phyloP scores from a whole-genome alignment of 495 filamentous ascomycete genomes.

The Paragyromitra xinjiangensis region DNA sequence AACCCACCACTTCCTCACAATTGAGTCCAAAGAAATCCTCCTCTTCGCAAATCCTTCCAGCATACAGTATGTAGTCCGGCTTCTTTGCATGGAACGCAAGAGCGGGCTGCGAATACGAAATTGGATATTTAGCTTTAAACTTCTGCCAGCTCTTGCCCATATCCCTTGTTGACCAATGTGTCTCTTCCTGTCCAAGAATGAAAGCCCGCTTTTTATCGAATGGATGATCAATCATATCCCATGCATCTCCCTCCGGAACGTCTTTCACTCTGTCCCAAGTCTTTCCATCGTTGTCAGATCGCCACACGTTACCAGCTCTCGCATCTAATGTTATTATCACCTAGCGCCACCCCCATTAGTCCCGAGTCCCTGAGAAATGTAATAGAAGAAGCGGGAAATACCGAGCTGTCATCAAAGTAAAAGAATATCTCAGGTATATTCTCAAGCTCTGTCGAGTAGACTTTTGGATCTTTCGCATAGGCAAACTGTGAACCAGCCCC shows the following conservation, averaged over 20 bases:
- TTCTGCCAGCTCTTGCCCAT: constrained; percentile 78
- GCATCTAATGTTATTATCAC: constrained; percentile 54
- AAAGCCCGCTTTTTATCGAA: constrained; percentile 82
- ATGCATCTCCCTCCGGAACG: constrained; percentile 69
- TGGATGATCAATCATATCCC: constrained; percentile 74
- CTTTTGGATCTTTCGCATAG: constrained; percentile 59
- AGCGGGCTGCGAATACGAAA: constrained; percentile 61
- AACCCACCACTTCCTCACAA: constrained; percentile 58
- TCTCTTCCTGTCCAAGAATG: constrained; percentile 69
- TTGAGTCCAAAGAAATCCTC: constrained; percentile 65
- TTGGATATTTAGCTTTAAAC: constrained; percentile 68
- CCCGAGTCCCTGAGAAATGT: constrained; percentile 64
- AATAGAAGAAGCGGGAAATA: constrained; percentile 59
- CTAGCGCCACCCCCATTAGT: constrained; percentile 56
- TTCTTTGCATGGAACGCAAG: constrained; percentile 83
- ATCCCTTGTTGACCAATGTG: constrained; percentile 83
- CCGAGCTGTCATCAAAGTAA: constrained; percentile 89
- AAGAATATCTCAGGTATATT: constrained; percentile 70
- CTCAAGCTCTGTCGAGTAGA: constrained; percentile 68
- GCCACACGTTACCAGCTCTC: constrained; percentile 65
- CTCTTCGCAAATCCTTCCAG: constrained; percentile 71
- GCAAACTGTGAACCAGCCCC: constrained; percentile 38
- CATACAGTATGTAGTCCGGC: constrained; percentile 81
- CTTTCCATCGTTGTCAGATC: constrained; percentile 79
- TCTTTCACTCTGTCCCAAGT: constrained; percentile 73